Evolutionary conservation across 1,284 basidiomycete genomes (phyloP), one percentile per base, ranked within the genome.

Genomic region (Ceratobasidium theobromae): DNA sequence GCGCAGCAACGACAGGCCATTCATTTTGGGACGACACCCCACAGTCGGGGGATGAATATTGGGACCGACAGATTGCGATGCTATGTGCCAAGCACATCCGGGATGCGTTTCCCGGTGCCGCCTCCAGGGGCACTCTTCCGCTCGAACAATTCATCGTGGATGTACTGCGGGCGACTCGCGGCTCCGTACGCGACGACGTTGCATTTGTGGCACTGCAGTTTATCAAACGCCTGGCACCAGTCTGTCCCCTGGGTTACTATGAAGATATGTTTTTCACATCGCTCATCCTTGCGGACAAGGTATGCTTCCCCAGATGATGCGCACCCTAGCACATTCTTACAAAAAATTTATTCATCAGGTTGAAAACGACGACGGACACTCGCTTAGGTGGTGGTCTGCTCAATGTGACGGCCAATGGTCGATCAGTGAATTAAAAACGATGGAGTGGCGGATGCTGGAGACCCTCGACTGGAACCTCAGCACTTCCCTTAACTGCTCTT

Each of bases 191-290:
- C 16, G 58, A 62, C 27, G 58, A 62, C 23, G 33, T 40, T 9
- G 58, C 58, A 23, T 62, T 62, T 62, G 58, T 62, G 48, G 58
- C 58, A 18, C 41, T 62, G 46, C 58, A 62, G 25, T 62, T 62
- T 21, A 48, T 62, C 6, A 51, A 52, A 27, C 58, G 58, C 33
- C n/a, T 35, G 21, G 46, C 46, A 8, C 45, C 48, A 21, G n/a
- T 35, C 5, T 62, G 58, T 51, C 58, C 58, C 33, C 48, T 62
- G 46, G 46, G 35, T 41, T 62, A 62, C 58, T 52, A 51, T 25
- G 58, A 62, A 41, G 58, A 62, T 21, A 51, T 62, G 58, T 62
- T 62, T 18, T 62, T 62, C 46, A 41, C 28, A 28, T 62, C 46
- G 27, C 48, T 62, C 30, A 51, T 62, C n/a, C 58, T 62, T 18